Percentiles rank a stretch among this genome's conserved stretches.
phyloP scores from a whole-genome alignment of 352 stramenopile species.

The Thalassiosira mediterranea region DNA sequence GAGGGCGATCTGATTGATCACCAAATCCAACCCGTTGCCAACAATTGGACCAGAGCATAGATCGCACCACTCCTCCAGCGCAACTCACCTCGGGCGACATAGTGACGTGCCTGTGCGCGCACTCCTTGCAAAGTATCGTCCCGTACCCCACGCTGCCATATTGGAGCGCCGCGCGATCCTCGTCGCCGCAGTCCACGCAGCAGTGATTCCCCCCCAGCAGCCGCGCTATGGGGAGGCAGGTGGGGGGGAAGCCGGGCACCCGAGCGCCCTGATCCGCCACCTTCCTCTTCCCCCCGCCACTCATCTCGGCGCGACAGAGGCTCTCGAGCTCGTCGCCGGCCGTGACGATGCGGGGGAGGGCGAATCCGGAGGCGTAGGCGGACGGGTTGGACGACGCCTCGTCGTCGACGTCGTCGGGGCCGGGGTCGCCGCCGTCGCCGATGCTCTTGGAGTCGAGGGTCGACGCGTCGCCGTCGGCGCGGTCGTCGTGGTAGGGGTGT shows the following conservation, averaged over 20 bases:
- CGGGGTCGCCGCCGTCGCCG: too few relatives aligned
- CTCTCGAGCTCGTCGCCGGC: conserved; percentile 32
- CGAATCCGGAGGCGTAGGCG: not conserved
- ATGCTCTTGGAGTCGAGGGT: conserved; percentile 20
- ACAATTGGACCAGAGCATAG: too few relatives aligned
- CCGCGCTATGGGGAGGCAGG: conserved; percentile 24
- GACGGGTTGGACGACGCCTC: conserved; percentile 1
- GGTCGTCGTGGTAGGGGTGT: conserved; percentile 11
- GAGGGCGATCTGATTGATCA: too few relatives aligned
- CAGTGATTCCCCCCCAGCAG: conserved; percentile 43
- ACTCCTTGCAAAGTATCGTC: conserved; percentile 43
- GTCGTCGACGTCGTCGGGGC: too few relatives aligned
- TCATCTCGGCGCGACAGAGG: conserved; percentile 32
- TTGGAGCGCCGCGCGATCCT: conserved; percentile 7
- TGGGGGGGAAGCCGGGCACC: conserved; percentile 17
- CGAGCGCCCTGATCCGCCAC: not conserved
- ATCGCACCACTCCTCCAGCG: too few relatives aligned
- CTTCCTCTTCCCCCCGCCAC: not conserved
- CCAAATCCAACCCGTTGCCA: too few relatives aligned
- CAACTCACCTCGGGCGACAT: conserved; percentile 20
- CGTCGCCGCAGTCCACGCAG: conserved; percentile 47
- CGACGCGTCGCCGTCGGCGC: conserved; percentile 18
- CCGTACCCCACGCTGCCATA: conserved; percentile 45
- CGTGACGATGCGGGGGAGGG: conserved; percentile 20
- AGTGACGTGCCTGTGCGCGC: conserved; percentile 29